Percentiles rank a stretch among this genome's conserved stretches.
Evolutionary conservation across 306 rosid species (phyloP).

Genomic region (Arachis hypogaea): DNA sequence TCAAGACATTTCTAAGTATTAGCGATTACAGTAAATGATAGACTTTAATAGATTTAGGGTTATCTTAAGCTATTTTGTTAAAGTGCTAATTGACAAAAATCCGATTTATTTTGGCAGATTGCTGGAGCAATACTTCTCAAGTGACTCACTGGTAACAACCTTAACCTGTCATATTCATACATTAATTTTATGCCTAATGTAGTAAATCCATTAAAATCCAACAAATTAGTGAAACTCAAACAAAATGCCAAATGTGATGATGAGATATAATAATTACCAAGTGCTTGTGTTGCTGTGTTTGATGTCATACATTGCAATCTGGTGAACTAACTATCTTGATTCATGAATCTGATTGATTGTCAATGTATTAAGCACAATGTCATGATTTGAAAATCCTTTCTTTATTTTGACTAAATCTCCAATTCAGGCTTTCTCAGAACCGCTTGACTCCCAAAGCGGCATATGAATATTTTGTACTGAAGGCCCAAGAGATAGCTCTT

Average conservation of each 20-base stretch:
- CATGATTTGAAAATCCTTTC: constrained; percentile 15
- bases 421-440: constrained; percentile 67
- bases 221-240: constrained; percentile 30
- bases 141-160: constrained; percentile 69
- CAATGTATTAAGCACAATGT: constrained; percentile 29
- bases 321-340: constrained; percentile 12
- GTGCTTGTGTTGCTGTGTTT: constrained; percentile 1
- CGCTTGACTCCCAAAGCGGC: constrained; percentile 79
- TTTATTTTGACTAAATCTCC: constrained; percentile 22
- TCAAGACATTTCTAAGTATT: constrained; percentile 2
- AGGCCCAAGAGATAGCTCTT: constrained; percentile 86
- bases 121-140: constrained; percentile 75
- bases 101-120: constrained; percentile 67
- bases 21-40: constrained; percentile 6
- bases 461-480: constrained; percentile 80
- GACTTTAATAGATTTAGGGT: constrained; percentile 1
- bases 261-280: constrained; percentile 5
- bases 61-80: constrained; percentile 7
- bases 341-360: constrained; percentile 19
- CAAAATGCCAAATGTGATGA: constrained; percentile 2
- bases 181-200: constrained; percentile 15
- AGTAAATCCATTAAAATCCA: constrained; percentile 8
- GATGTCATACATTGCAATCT: constrained; percentile 13
- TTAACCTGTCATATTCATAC: constrained; percentile 26
- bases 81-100: constrained; percentile 32